A percentile compares a stretch with the other conserved stretches of the same genome.
Conservation (phyloP, 306 rosid genomes). For the Prunus mira region DNA sequence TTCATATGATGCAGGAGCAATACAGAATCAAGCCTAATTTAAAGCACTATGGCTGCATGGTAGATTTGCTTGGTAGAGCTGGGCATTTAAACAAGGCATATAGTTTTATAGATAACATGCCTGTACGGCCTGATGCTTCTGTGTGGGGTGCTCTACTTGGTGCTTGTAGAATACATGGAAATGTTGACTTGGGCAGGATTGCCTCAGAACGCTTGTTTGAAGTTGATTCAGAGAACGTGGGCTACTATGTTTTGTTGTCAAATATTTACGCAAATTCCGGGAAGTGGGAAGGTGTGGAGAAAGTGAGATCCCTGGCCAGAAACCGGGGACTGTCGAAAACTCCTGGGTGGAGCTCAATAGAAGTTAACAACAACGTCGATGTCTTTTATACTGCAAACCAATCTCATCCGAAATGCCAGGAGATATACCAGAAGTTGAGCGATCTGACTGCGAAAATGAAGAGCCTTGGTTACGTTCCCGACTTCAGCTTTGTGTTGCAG, state of each 20-base stretch:
- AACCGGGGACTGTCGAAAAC: slow-evolving; percentile 40
- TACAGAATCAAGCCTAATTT: slow-evolving; percentile 41
- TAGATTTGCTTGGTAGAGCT: slow-evolving; percentile 53
- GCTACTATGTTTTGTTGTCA: slow-evolving; percentile 49
- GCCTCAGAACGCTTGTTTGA: slow-evolving; percentile 47
- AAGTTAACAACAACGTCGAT: slow-evolving; percentile 48
- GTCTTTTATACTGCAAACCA: slow-evolving; percentile 43
- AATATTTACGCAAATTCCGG: slow-evolving; percentile 45
- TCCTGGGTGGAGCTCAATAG: slow-evolving; percentile 59
- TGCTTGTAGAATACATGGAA: slow-evolving; percentile 53
- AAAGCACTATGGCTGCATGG: slow-evolving; percentile 51
- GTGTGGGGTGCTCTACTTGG: slow-evolving; percentile 62
- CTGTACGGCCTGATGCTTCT: slow-evolving; percentile 45
- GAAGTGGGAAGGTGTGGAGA: slow-evolving; percentile 46
- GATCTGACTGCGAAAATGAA: slow-evolving; percentile 40
- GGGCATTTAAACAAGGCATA: slow-evolving; percentile 42
- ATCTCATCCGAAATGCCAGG: slow-evolving; percentile 46
- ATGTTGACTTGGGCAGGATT: slow-evolving; percentile 36
- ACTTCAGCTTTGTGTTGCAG: slow-evolving; percentile 46
- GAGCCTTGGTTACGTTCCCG: slow-evolving; percentile 46
- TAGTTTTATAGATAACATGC: slow-evolving; percentile 39
- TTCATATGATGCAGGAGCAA: slow-evolving; percentile 37
- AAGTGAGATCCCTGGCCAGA: slow-evolving; percentile 46
- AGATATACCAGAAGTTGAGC: slow-evolving; percentile 36
- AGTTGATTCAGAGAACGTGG: slow-evolving; percentile 39